A percentile compares a stretch with the other conserved stretches of the same genome.
These are phyloP conservation scores for Diaporthe sp. DNA, from an alignment of 2,329 filamentous ascomycete genomes.

Conservation along the genomic window DNA sequence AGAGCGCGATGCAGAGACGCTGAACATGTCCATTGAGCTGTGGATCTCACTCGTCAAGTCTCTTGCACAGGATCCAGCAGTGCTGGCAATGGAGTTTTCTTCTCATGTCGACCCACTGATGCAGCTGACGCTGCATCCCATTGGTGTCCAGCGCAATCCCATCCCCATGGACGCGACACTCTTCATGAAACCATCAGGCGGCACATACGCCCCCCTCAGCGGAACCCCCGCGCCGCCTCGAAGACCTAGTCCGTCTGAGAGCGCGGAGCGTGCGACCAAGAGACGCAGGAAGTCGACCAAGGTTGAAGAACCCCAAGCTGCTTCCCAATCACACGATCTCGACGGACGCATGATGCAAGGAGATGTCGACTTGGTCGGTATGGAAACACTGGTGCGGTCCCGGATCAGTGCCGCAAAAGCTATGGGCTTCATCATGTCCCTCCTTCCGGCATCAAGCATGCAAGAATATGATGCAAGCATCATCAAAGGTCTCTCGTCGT, in stretches of 20 bases:
- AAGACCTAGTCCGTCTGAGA: slow-evolving; percentile 66
- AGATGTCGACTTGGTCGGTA: slow-evolving; percentile 93
- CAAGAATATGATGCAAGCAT: slow-evolving; percentile 76
- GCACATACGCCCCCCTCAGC: slow-evolving; percentile 75
- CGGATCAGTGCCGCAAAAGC: slow-evolving; percentile 89
- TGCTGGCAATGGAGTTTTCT: slow-evolving; percentile 80
- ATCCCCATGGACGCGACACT: slow-evolving; percentile 91
- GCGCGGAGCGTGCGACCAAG: slow-evolving; percentile 75
- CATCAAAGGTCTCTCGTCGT: slow-evolving; percentile 76
- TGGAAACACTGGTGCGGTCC: slow-evolving; percentile 89
- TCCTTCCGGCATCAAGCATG: slow-evolving; percentile 75
- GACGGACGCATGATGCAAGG: slow-evolving; percentile 98
- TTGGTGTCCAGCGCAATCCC: slow-evolving; percentile 90
- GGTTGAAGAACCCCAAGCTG: slow-evolving; percentile 74
- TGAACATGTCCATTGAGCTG: slow-evolving; percentile 86
- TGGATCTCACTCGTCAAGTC: slow-evolving; percentile 84
- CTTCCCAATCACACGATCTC: slow-evolving; percentile 88
- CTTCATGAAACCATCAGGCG: slow-evolving; percentile 94
- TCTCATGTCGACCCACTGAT: slow-evolving; percentile 85
- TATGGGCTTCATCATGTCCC: slow-evolving; percentile 85
- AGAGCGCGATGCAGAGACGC: slow-evolving; percentile 86
- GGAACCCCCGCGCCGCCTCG: slow-evolving; percentile 60
- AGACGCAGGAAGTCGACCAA: slow-evolving; percentile 89
- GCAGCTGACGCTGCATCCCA: slow-evolving; percentile 87
- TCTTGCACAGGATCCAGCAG: slow-evolving; percentile 72